phyloP scores from a whole-genome alignment of 345 rosid species.

The Sonneratia alba region DNA sequence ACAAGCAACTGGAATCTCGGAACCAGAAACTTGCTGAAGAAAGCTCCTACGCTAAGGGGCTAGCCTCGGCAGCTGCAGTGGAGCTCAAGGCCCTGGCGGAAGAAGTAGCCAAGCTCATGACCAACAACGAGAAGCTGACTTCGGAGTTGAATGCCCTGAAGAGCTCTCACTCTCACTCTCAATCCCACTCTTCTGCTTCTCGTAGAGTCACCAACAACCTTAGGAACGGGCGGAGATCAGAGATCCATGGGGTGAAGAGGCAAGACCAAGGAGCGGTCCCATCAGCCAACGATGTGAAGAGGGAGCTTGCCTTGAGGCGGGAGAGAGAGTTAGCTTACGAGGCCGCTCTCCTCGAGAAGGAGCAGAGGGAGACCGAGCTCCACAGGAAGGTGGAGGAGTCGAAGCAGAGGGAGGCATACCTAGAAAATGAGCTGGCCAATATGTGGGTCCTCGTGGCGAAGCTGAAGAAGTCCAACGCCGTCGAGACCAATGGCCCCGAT shows the following conservation, averaged over 20 bases:
- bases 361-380: conserved; percentile 71
- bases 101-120: conserved; percentile 94
- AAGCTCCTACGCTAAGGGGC: conserved; percentile 93
- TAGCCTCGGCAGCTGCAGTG: conserved; percentile 99
- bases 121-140: conserved; percentile 67
- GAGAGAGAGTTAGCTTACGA: conserved; percentile 79
- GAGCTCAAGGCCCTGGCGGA: conserved; percentile 97
- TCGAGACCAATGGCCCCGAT: conserved; percentile 35
- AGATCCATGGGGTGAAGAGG: conserved; percentile 47
- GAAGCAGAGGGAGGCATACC: conserved; percentile 81
- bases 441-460: conserved; percentile 99
- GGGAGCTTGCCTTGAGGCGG: conserved; percentile 61
- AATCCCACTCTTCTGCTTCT: conserved; percentile 24
- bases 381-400: conserved; percentile 75
- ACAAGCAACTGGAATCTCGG: conserved; percentile 57
- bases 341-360: conserved; percentile 66
- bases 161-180: conserved; percentile 26
- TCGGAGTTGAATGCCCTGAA: conserved; percentile 62
- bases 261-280: conserved; percentile 48
- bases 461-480: conserved; percentile 60
- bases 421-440: conserved; percentile 94
- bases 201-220: conserved; percentile 38
- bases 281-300: conserved; percentile 49
- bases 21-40: conserved; percentile 86
- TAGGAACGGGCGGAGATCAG: conserved; percentile 61